A percentile compares a stretch with the other conserved stretches of the same genome.
phyloP scores from a whole-genome alignment of 1,284 basidiomycete genomes.

The Fereydounia khargensis region DNA sequence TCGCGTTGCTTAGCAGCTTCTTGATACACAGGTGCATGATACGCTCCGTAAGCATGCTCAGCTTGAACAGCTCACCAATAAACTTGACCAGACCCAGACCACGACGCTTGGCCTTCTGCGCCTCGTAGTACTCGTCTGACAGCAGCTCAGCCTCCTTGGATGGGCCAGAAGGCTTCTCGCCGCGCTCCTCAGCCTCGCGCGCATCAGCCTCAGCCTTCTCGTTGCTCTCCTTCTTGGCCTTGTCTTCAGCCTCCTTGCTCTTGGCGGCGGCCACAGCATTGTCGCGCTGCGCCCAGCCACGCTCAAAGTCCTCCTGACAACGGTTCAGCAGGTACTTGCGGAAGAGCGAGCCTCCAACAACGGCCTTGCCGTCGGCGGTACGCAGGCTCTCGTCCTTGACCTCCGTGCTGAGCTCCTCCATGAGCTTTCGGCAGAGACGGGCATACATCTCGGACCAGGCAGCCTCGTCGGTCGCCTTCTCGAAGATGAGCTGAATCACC shows the following conservation, averaged over 20 bases:
- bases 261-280: constrained; percentile 63
- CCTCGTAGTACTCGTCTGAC: constrained; percentile 94
- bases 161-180: constrained; percentile 48
- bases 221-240: constrained; percentile 62
- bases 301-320: constrained; percentile 92
- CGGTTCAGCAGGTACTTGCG: constrained; percentile 85
- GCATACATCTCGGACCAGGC: constrained; percentile 97
- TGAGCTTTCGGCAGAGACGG: constrained; percentile 86
- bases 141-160: constrained; percentile 63
- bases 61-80: constrained; percentile 96
- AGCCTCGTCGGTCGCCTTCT: constrained; percentile 94
- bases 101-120: constrained; percentile 92
- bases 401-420: constrained; percentile 79
- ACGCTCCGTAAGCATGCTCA: constrained; percentile 87
- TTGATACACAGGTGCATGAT: constrained; percentile 97
- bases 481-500: constrained; percentile 92
- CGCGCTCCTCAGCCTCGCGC: constrained; percentile 64
- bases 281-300: constrained; percentile 68
- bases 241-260: constrained; percentile 63
- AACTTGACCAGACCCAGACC: constrained; percentile 95
- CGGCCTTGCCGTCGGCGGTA: constrained; percentile 75
- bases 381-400: constrained; percentile 72
- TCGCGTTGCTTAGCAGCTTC: constrained; percentile 85
- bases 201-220: constrained; percentile 61
- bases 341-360: constrained; percentile 80